Conservation (phyloP, 345 rosid genomes). For the Cardiospermum halicacabum region DNA sequence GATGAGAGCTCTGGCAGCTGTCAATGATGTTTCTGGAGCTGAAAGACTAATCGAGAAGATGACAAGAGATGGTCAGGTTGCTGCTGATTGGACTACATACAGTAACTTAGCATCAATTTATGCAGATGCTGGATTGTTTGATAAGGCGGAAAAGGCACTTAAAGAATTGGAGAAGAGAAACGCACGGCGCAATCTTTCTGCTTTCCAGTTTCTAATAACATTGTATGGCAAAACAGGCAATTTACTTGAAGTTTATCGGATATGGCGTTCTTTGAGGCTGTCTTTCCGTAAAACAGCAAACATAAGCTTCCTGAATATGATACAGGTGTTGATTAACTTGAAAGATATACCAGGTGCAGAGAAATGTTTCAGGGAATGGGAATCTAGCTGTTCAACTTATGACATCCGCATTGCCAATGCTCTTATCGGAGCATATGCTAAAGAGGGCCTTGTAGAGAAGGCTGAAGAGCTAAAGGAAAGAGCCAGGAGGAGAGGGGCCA, state of each 20-base stretch:
- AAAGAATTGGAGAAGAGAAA: slow-evolving; percentile 74
- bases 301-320: slow-evolving; percentile 84
- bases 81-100: slow-evolving; percentile 86
- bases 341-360: slow-evolving; percentile 91
- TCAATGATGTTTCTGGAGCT: slow-evolving; percentile 60
- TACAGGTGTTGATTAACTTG: slow-evolving; percentile 76
- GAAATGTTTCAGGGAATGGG: slow-evolving; percentile 89
- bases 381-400: slow-evolving; percentile 52
- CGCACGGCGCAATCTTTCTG: slow-evolving; percentile 42
- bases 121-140: slow-evolving; percentile 57
- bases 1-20: slow-evolving; percentile 93
- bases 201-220: slow-evolving; percentile 79
- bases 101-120: slow-evolving; percentile 86
- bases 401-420: slow-evolving; percentile 75
- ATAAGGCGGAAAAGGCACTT: slow-evolving; percentile 75
- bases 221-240: slow-evolving; percentile 68
- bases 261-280: slow-evolving; percentile 90
- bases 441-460: slow-evolving; percentile 50
- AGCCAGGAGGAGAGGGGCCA: slow-evolving; percentile 60
- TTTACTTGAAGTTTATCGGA: slow-evolving; percentile 69
- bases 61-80: slow-evolving; percentile 80
- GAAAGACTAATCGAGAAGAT: slow-evolving; percentile 85
- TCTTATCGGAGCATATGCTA: slow-evolving; percentile 62
- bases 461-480: slow-evolving; percentile 69
- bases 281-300: slow-evolving; percentile 73